These are phyloP conservation scores for Cladosporium cucumerinum DNA, from an alignment of 2,329 filamentous ascomycete species.

Conservation along the genomic window DNA sequence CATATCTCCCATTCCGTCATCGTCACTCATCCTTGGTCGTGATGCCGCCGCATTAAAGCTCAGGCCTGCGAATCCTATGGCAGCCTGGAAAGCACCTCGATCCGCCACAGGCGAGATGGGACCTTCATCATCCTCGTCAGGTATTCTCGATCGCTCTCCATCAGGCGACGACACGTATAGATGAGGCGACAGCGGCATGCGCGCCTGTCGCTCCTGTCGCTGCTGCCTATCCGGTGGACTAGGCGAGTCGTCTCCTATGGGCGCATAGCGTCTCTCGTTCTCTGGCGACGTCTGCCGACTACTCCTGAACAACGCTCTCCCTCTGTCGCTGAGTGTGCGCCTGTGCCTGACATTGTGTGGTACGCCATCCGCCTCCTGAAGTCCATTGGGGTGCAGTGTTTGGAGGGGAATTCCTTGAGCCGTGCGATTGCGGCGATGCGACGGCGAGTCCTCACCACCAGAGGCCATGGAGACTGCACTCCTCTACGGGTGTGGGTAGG, in stretches of 20 bases:
- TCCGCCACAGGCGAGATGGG: slow-evolving; percentile 45
- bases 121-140: slow-evolving; percentile 37
- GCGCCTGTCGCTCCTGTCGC: slow-evolving; percentile 27
- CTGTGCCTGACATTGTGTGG: slow-evolving; percentile 36
- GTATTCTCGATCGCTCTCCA: slow-evolving; percentile 31
- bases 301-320: slow-evolving; percentile 44
- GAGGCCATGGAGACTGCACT: slow-evolving; percentile 44
- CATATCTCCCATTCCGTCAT: slow-evolving; percentile 22
- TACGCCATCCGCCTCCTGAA: slow-evolving; percentile 29
- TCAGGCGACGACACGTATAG: slow-evolving; percentile 38
- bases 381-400: slow-evolving; percentile 40
- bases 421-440: slow-evolving; percentile 46
- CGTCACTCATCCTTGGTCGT: slow-evolving; percentile 21
- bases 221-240: slow-evolving; percentile 38
- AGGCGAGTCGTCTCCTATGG: slow-evolving; percentile 51
- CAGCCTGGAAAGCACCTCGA: slow-evolving; percentile 46
- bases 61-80: slow-evolving; percentile 48
- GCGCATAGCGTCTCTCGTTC: slow-evolving; percentile 43
- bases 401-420: slow-evolving; percentile 68
- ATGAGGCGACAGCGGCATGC: slow-evolving; percentile 25
- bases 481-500: slow-evolving; percentile 5
- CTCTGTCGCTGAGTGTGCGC: slow-evolving; percentile 48
- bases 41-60: slow-evolving; percentile 42
- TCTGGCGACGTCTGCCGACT: slow-evolving; percentile 28
- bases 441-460: slow-evolving; percentile 38